Percentiles rank a stretch among this genome's conserved stretches.
These are phyloP conservation scores for Eimeria praecox DNA, from an alignment of 169 alveolate genomes.

Conservation along the genomic window DNA sequence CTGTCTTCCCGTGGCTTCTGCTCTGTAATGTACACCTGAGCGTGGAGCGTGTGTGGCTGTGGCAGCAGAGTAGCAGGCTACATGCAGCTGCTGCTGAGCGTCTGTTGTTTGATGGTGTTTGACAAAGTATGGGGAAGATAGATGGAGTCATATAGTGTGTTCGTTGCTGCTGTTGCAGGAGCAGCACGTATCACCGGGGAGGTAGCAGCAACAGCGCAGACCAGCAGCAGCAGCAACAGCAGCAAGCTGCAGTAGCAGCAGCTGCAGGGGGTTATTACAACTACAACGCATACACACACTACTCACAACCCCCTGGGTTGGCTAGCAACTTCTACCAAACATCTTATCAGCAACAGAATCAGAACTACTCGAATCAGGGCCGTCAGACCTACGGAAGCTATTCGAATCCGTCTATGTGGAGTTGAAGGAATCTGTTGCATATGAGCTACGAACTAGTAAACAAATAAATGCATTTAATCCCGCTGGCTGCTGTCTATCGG, in stretches of 20 bases:
- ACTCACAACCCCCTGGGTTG: slow-evolving; percentile 77
- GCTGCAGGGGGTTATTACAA: slow-evolving; percentile 73
- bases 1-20: too few relatives aligned
- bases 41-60: neutral
- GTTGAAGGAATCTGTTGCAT: neutral
- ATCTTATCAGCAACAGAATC: slow-evolving; percentile 47
- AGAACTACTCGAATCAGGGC: slow-evolving; percentile 64
- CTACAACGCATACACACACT: slow-evolving; percentile 69
- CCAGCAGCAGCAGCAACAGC: slow-evolving; percentile 70
- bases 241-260: slow-evolving; percentile 65
- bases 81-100: neutral
- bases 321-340: slow-evolving; percentile 71
- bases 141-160: too few relatives aligned
- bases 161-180: slow-evolving; percentile 47
- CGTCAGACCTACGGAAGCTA: slow-evolving; percentile 66
- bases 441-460: neutral
- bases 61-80: neutral
- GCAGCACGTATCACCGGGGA: slow-evolving; percentile 60
- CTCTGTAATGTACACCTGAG: neutral
- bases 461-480: neutral
- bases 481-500: neutral
- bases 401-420: slow-evolving; percentile 70
- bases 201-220: slow-evolving; percentile 68
- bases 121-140: too few relatives aligned
- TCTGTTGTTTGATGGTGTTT: too few relatives aligned